Evolutionary conservation across 345 rosid species (phyloP), one percentile per base, ranked within the genome.

Genomic region (Corchorus capsularis): DNA sequence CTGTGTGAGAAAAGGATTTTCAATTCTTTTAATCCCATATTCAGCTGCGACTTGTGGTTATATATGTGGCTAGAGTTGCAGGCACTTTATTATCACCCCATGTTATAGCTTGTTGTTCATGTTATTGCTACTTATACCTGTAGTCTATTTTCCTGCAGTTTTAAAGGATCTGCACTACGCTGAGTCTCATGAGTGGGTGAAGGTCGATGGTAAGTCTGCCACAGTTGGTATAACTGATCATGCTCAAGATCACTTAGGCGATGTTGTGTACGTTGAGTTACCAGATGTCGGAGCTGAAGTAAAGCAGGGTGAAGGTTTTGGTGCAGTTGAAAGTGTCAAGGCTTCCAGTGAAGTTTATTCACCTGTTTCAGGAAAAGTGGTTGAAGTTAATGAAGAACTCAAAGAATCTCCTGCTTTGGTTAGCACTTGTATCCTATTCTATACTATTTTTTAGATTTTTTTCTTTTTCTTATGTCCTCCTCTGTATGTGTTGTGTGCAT

Each of bases 291-390:
- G 98, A 65, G 77, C 79, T 53, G 7, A 83, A 0, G 91, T 94
- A 67, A 79, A 79, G 8, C 94, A 96, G 59, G 99, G 97, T 5
- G 80, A 74, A 71, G 75, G 95, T 69, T 96, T 96, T 75, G 98
- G 99, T 49, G 99, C 99, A 0, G 97, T 96, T 53, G 99, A 96
- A 80, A 96, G 99, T 79, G 99, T 96, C 63, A 96, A 96, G 89
- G 99, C 99, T 56, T 91, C 97, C 11, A 96, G 99, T 72, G 99
- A 96, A 86, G 66, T 96, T 63, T 85, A 89, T 77, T 92, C 97
- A 71, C 99, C 99, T 17, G 87, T 96, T 80, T 94, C 97, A 0
- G 99, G 99, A 43, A 89, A 77, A 35, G 97, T 96, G 41, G 77
- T 91, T 71, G 93, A 88, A 79, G 89, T 94, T 75, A 96, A 96